A percentile compares a stretch with the other conserved stretches of the same genome.
phyloP scores from a whole-genome alignment of 371 early-diverging fungal genomes.

The Capillidium heterosporum region DNA sequence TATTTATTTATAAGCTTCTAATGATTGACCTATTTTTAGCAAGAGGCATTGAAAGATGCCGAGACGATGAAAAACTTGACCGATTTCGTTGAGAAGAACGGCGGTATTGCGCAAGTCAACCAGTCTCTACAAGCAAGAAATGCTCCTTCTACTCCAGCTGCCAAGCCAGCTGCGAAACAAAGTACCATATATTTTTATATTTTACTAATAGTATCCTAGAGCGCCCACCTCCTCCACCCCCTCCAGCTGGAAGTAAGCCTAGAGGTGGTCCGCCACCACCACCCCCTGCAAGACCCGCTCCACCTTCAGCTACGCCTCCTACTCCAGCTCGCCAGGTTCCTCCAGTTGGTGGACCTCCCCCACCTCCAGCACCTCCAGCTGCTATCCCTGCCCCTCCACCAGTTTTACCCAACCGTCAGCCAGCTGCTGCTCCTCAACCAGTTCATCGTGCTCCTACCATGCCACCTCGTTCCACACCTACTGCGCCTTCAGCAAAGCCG shows the following conservation, averaged over 20 bases:
- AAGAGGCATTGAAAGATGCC: constrained; percentile 30
- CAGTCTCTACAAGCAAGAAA: constrained; percentile 6
- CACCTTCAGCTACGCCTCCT: constrained; percentile 12
- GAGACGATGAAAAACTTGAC: constrained; percentile 19
- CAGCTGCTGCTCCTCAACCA: constrained; percentile 7
- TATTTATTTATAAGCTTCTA: constrained; percentile 23
- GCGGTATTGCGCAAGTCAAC: constrained; percentile 13
- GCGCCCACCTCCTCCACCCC: constrained; percentile 12
- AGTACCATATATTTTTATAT: constrained; percentile 12
- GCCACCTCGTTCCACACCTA: constrained; percentile 14
- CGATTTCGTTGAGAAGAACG: constrained; percentile 4
- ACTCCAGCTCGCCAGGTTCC: constrained; percentile 11
- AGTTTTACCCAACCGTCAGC: constrained; percentile 11
- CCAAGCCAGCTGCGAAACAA: constrained; percentile 2
- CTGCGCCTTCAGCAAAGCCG: constrained; percentile 8
- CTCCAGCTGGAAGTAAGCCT: constrained; percentile 10
- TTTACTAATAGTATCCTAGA: constrained; percentile 3
- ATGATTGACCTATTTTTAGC: constrained; percentile 21
- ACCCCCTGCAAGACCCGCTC: constrained; percentile 11
- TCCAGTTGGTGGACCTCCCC: constrained; percentile 14
- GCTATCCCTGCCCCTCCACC: constrained; percentile 16
- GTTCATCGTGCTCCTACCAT: constrained; percentile 15
- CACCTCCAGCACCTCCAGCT: constrained; percentile 15
- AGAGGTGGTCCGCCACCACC: constrained; percentile 9
- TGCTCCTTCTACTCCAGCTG: not conserved